Base-by-base conservation (phyloP, 2,329 filamentous ascomycete species). In the Rhexocercosporidium sp. region DNA sequence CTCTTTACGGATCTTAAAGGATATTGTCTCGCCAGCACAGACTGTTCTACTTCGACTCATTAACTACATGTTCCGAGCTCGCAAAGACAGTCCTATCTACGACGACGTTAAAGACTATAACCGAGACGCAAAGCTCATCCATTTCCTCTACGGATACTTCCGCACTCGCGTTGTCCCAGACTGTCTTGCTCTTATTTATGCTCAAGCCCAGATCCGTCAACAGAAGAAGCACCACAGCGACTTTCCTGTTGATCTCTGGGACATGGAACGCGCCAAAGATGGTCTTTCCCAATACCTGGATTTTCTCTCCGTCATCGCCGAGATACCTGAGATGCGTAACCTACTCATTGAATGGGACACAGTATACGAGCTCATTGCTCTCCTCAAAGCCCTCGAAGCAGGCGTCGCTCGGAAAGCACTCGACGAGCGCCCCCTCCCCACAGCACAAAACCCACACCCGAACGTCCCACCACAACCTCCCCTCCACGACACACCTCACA, bases 191-290 rank as follows among this genome's bases (percentile, higher is more conserved):
- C 84, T 97, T 44, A 97, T 98, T 81, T 93, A 96, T 75, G 86
- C 97, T 3, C 95, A 98, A 81, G 92, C 93, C 18, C 92, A 97
- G 76, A 97, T 97, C 39, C 90, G 93, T 49, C 89, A 90, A 47
- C 89, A 90, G 37, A 85, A 89, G 65, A 88, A 90, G 18, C 87
- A 95, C 68, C 89, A 93, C 0, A 89, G 92, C 69, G 94, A 97
- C 75, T 98, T 97, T 74, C 95, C 95, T 0, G 89, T 97, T 1
- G 96, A 98, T 74, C 86, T 94, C 56, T 98, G 95, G 95, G 95
- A 98, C 75, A 97, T 98, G 91, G 95, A 98, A 78, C 89, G 95
- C 16, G 95, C 96, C 66, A 97, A 97, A 78, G 95, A 98, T 75
- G 95, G 95, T 0, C 88, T 98, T 0, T 93, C 94, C 61, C 94